Conservation (phyloP, 495 filamentous ascomycete species). For the Chaetomium tenue region DNA sequence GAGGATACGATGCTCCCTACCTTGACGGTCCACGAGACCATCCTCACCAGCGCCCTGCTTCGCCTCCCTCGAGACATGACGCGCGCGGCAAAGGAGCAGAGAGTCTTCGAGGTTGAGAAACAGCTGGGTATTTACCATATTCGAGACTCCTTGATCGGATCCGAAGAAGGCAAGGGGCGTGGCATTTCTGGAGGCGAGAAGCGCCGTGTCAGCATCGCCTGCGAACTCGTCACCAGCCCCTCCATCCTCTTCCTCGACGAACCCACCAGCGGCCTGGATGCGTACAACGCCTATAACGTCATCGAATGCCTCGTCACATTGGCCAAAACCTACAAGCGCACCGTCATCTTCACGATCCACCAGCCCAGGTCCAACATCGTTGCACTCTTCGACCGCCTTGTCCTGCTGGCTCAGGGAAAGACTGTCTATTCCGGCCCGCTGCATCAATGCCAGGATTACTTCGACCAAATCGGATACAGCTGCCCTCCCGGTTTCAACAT, state of each 20-base stretch:
- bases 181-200: slow-evolving; percentile 98
- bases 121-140: slow-evolving; percentile 93
- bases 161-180: slow-evolving; percentile 89
- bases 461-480: slow-evolving; percentile 82
- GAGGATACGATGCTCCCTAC: slow-evolving; percentile 98
- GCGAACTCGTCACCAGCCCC: slow-evolving; percentile 94
- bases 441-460: slow-evolving; percentile 85
- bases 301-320: slow-evolving; percentile 93
- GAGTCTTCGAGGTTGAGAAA: slow-evolving; percentile 87
- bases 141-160: slow-evolving; percentile 92
- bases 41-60: slow-evolving; percentile 87
- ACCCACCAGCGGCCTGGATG: slow-evolving; percentile 91
- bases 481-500: slow-evolving; percentile 99
- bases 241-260: slow-evolving; percentile 97
- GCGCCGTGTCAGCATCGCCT: slow-evolving; percentile 92
- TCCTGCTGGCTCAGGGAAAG: slow-evolving; percentile 84
- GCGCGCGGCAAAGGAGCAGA: slow-evolving; percentile 76
- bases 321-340: slow-evolving; percentile 92
- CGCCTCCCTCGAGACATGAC: slow-evolving; percentile 90
- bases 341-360: slow-evolving; percentile 97
- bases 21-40: slow-evolving; percentile 96
- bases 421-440: slow-evolving; percentile 93
- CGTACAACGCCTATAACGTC: slow-evolving; percentile 95
- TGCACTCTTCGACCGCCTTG: slow-evolving; percentile 90
- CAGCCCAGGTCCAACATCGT: slow-evolving; percentile 99